Evolutionary conservation across 352 stramenopile genomes (phyloP).

Genomic region (Pelagophyceae sp.): DNA sequence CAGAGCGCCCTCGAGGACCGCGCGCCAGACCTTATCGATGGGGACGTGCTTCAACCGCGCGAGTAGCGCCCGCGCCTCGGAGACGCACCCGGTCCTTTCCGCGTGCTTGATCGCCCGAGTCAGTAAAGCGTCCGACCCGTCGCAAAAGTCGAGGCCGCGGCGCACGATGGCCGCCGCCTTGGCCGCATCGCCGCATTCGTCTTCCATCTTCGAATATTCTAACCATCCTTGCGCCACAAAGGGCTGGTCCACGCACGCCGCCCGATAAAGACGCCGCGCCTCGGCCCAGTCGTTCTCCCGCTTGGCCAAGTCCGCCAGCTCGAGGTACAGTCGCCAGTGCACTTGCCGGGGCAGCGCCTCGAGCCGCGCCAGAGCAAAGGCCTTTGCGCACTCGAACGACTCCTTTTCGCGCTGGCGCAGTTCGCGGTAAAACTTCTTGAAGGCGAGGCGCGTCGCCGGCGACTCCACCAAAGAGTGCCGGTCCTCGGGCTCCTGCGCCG

Average conservation of each 20-base stretch:
- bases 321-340: conserved; percentile 63
- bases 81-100: conserved; percentile 58
- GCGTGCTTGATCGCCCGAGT: conserved; percentile 60
- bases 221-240: conserved; percentile 64
- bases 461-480: conserved; percentile 38
- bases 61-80: conserved; percentile 53
- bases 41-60: conserved; percentile 53
- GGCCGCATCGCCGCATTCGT: conserved; percentile 63
- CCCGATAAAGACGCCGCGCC: conserved; percentile 50
- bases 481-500: neutral
- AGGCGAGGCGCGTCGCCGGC: conserved; percentile 40
- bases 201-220: conserved; percentile 74
- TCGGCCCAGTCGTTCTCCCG: conserved; percentile 57
- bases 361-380: conserved; percentile 39
- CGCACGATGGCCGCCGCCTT: conserved; percentile 57
- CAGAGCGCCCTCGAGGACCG: conserved; percentile 66
- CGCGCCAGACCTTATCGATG: conserved; percentile 70
- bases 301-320: conserved; percentile 65
- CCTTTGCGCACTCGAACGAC: conserved; percentile 43
- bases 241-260: conserved; percentile 52
- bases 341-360: conserved; percentile 40
- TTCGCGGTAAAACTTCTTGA: conserved; percentile 55
- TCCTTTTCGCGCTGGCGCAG: conserved; percentile 46
- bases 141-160: conserved; percentile 56
- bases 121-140: conserved; percentile 57